A percentile compares a stretch with the other conserved stretches of the same genome.
These are phyloP conservation scores for Crithidia mellificae DNA, from an alignment of 208 protist species.

Conservation along the genomic window DNA sequence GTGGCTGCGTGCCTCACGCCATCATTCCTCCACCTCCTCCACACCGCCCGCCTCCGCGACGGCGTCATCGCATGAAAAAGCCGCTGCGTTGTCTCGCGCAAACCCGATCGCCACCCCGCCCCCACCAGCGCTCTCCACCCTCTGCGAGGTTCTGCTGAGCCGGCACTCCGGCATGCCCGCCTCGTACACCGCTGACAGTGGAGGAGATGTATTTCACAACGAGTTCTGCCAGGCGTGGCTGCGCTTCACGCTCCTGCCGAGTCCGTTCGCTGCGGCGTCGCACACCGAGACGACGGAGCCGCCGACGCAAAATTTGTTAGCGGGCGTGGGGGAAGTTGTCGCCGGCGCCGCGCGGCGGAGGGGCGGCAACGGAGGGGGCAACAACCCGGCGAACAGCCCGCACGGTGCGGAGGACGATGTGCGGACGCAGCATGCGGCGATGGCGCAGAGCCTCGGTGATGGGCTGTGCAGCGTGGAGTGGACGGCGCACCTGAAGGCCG, in stretches of 20 bases:
- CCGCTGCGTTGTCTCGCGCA: too few species aligned
- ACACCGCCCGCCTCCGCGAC: background rate
- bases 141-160: constrained; percentile 27
- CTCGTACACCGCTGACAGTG: background rate
- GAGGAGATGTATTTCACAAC: constrained; percentile 12
- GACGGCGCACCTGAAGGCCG: constrained; percentile 30
- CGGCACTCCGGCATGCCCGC: constrained; percentile 14
- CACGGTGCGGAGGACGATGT: background rate
- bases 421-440: background rate
- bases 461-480: constrained; percentile 36
- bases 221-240: constrained; percentile 33
- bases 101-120: background rate
- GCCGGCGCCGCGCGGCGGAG: background rate
- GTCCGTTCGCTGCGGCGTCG: background rate
- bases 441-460: constrained; percentile 23
- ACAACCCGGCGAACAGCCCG: too few species aligned
- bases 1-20: constrained; percentile 21
- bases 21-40: background rate
- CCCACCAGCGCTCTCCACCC: constrained; percentile 13
- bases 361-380: background rate
- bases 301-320: background rate
- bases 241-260: constrained; percentile 18
- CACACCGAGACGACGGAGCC: background rate
- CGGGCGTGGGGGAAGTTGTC: background rate
- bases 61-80: background rate